phyloP scores from a whole-genome alignment of 306 rosid species.

The Acacia confusa region DNA sequence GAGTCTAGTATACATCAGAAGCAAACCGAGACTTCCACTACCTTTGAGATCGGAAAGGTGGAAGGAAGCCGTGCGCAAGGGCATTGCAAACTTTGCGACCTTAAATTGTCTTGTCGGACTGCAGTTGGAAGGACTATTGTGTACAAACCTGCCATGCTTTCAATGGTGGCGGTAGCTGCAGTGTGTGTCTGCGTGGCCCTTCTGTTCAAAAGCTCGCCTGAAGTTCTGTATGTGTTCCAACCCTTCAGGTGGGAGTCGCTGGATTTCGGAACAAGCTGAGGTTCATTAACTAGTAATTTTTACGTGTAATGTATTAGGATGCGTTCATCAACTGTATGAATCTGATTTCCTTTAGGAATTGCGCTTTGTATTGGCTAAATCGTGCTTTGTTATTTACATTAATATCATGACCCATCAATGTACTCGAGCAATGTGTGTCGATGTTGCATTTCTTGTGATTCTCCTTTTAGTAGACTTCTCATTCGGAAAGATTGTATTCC shows the following conservation, averaged over 20 bases:
- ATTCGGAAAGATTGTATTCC: neutral
- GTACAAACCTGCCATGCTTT: constrained; percentile 89
- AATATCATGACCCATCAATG: constrained; percentile 11
- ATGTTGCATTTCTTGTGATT: constrained; percentile 6
- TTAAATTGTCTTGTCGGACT: constrained; percentile 50
- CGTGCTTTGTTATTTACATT: constrained; percentile 25
- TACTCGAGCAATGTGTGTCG: constrained; percentile 30
- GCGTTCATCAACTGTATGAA: constrained; percentile 37
- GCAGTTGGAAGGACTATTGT: constrained; percentile 57
- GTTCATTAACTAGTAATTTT: constrained; percentile 30
- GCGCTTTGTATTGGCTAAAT: constrained; percentile 32
- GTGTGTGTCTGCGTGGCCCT: constrained; percentile 97
- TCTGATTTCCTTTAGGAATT: constrained; percentile 37
- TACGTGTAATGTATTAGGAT: constrained; percentile 31
- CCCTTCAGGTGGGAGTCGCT: constrained; percentile 93
- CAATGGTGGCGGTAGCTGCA: constrained; percentile 89
- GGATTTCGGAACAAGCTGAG: constrained; percentile 71
- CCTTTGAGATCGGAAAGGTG: constrained; percentile 61
- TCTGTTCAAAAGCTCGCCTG: constrained; percentile 87
- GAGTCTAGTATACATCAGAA: constrained; percentile 51
- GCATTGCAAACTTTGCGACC: constrained; percentile 62
- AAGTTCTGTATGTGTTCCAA: constrained; percentile 75
- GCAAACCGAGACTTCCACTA: constrained; percentile 40
- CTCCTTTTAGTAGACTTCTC: constrained; percentile 11
- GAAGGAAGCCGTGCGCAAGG: constrained; percentile 34